phyloP scores from a whole-genome alignment of 2,329 filamentous ascomycete species.

The Trichoderma gracile region DNA sequence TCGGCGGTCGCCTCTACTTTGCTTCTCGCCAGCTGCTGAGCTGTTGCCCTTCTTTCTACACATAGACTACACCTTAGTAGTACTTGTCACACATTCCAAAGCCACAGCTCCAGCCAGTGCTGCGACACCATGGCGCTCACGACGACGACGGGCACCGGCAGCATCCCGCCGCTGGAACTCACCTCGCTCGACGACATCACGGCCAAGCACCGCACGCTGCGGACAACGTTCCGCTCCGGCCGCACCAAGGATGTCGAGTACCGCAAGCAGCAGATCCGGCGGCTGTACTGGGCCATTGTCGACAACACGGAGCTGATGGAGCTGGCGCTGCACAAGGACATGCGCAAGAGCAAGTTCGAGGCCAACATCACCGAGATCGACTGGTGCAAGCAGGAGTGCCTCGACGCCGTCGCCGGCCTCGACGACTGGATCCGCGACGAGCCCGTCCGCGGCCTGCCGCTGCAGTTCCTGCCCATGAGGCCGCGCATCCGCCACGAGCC shows the following conservation, averaged over 20 bases:
- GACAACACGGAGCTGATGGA: constrained; percentile 73
- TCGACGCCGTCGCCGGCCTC: constrained; percentile 76
- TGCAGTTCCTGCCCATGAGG: constrained; percentile 67
- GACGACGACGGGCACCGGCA: too few relatives aligned
- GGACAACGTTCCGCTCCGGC: constrained; percentile 71
- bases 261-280: constrained; percentile 81
- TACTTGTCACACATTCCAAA: background rate
- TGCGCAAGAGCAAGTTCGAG: constrained; percentile 78
- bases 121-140: constrained; percentile 42
- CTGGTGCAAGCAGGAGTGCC: constrained; percentile 78
- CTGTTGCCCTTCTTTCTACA: background rate
- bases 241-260: constrained; percentile 82
- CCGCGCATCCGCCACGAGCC: constrained; percentile 86
- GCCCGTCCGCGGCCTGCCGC: constrained; percentile 65
- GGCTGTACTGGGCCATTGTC: constrained; percentile 89
- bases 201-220: constrained; percentile 58
- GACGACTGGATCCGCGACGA: constrained; percentile 84
- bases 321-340: constrained; percentile 74
- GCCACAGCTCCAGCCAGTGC: background rate
- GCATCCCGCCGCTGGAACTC: constrained; percentile 53
- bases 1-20: background rate
- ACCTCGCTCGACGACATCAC: constrained; percentile 69
- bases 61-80: too few relatives aligned
- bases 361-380: constrained; percentile 71
- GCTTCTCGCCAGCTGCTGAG: background rate